These are phyloP conservation scores for Chlamydomonas schloesseri DNA, from an alignment of 139 green algal species.

Conservation along the genomic window DNA sequence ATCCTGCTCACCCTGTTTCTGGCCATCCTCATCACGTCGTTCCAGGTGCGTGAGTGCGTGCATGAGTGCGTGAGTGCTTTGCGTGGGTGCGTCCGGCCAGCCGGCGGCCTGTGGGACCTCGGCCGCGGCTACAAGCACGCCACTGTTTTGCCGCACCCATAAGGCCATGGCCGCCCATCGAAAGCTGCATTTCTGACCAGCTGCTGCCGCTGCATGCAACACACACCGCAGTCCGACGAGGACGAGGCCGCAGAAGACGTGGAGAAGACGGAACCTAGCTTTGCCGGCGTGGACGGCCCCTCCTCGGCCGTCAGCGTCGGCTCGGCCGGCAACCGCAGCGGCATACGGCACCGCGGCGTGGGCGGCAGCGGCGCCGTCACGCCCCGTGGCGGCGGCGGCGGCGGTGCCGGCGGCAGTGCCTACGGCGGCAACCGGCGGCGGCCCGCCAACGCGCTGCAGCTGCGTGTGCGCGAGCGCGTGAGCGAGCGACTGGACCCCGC, in stretches of 20 bases:
- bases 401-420: not conserved
- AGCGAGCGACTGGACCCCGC: slow-evolving; percentile 15
- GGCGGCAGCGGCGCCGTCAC: no score
- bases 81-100: no score
- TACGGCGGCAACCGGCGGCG: no score
- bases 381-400: not conserved
- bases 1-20: slow-evolving; percentile 79
- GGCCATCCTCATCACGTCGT: slow-evolving; percentile 64
- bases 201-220: not conserved
- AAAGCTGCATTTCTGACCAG: no score
- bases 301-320: slow-evolving; percentile 35
- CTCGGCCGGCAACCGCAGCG: slow-evolving; percentile 30
- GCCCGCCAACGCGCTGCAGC: not conserved
- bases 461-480: not conserved
- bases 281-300: not conserved
- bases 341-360: no score
- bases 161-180: no score
- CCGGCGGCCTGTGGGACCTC: no score
- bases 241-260: not conserved
- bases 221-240: not conserved
- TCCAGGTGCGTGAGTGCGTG: not conserved
- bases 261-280: not conserved
- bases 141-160: no score
- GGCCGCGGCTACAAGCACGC: no score
- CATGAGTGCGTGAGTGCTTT: not conserved